phyloP scores from a whole-genome alignment of 495 filamentous ascomycete genomes.

The Aspergillus egyptiacus region DNA sequence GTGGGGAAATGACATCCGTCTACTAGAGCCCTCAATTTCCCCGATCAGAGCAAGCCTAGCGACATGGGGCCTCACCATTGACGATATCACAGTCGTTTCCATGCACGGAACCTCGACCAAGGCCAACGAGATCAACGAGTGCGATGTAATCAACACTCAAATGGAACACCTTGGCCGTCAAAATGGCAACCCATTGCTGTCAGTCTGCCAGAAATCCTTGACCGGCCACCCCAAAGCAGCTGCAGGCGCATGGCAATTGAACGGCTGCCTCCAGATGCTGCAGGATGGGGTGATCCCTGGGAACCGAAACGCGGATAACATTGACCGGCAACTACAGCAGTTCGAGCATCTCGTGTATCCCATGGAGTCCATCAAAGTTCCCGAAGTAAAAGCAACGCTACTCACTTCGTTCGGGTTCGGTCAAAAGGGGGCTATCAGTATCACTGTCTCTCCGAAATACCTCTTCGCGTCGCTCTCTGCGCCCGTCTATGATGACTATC shows the following conservation, averaged over 20 bases:
- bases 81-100: slow-evolving; percentile 88
- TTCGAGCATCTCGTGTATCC: slow-evolving; percentile 97
- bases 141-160: slow-evolving; percentile 93
- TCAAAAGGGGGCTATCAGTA: slow-evolving; percentile 94
- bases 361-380: slow-evolving; percentile 82
- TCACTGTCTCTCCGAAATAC: slow-evolving; percentile 91
- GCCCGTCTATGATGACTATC: slow-evolving; percentile 33
- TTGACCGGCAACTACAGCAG: slow-evolving; percentile 88
- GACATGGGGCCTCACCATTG: slow-evolving; percentile 94
- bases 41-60: slow-evolving; percentile 89
- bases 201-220: slow-evolving; percentile 98
- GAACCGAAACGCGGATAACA: slow-evolving; percentile 96
- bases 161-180: slow-evolving; percentile 86
- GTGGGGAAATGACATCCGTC: slow-evolving; percentile 95
- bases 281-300: slow-evolving; percentile 89
- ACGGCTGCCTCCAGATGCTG: slow-evolving; percentile 89
- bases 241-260: slow-evolving; percentile 98
- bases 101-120: slow-evolving; percentile 99
- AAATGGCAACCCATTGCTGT: slow-evolving; percentile 94
- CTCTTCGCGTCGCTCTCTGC: slow-evolving; percentile 75
- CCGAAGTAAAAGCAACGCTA: slow-evolving; percentile 92
- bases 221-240: slow-evolving; percentile 99
- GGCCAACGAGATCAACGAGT: slow-evolving; percentile 99
- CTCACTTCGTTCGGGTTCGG: slow-evolving; percentile 99
- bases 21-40: slow-evolving; percentile 82